Evolutionary conservation across 148 eudicot genomes (phyloP).

Genomic region (Beta vulgaris): DNA sequence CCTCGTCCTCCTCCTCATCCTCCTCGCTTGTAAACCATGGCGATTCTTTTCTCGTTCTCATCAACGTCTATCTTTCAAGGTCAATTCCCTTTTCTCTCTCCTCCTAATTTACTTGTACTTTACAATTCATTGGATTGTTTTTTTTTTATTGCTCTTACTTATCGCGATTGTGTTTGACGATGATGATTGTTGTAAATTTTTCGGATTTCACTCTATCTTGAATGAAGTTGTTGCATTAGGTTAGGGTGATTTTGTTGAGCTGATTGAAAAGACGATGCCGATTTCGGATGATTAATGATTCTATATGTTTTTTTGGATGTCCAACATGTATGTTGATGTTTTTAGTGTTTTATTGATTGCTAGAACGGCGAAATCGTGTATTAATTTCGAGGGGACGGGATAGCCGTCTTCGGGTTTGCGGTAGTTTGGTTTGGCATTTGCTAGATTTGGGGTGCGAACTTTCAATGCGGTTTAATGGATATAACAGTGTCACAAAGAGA

Average conservation of each 20-base stretch:
- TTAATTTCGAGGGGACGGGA: too few relatives aligned
- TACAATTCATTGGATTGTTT: not conserved
- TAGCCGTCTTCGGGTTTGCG: too few relatives aligned
- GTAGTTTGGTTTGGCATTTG: too few relatives aligned
- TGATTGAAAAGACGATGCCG: not conserved
- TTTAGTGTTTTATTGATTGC: too few relatives aligned
- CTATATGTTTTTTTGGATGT: not conserved
- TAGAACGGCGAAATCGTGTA: too few relatives aligned
- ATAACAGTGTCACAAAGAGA: not conserved
- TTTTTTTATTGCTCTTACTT: conserved; percentile 6
- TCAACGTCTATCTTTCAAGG: conserved; percentile 48
- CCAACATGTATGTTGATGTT: too few relatives aligned
- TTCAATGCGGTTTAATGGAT: not conserved
- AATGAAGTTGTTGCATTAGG: not conserved
- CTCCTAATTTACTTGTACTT: not conserved
- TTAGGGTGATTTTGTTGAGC: not conserved
- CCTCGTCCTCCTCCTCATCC: conserved; percentile 50
- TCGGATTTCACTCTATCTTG: not conserved
- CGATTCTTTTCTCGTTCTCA: conserved; percentile 47
- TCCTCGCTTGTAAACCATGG: conserved; percentile 81
- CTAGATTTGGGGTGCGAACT: not conserved
- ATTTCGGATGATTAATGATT: not conserved
- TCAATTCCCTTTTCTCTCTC: conserved; percentile 17
- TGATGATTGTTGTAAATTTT: not conserved
- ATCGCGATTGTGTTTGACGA: conserved; percentile 6